Evolutionary conservation across 176 grass and related monocot species (phyloP).

Genomic region (Carex littledalei): DNA sequence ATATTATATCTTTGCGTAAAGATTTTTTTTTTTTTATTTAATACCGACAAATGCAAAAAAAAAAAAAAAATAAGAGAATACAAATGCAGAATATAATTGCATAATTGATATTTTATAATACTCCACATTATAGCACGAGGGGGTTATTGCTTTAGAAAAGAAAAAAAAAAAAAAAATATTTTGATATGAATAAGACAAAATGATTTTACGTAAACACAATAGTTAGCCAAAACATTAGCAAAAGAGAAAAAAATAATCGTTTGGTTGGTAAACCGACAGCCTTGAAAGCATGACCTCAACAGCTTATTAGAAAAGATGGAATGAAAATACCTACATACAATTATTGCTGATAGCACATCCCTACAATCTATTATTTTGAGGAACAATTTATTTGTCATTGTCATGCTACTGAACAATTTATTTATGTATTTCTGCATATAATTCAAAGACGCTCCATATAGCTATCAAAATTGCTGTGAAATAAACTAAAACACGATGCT

Average conservation of each 20-base stretch:
- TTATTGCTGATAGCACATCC: not conserved
- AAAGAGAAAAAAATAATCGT: not conserved
- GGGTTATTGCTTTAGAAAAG: too few relatives aligned
- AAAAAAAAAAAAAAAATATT: too few relatives aligned
- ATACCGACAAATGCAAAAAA: not conserved
- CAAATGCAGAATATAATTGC: too few relatives aligned
- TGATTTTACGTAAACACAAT: not conserved
- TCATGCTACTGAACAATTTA: not conserved
- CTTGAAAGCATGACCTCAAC: slow-evolving; percentile 23
- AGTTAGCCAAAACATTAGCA: not conserved
- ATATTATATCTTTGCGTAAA: too few relatives aligned
- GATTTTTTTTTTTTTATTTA: not conserved
- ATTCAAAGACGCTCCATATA: too few relatives aligned
- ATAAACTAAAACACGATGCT: too few relatives aligned
- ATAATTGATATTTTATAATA: too few relatives aligned
- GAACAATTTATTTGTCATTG: too few relatives aligned
- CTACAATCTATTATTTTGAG: not conserved
- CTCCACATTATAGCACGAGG: too few relatives aligned
- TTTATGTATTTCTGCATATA: not conserved
- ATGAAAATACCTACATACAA: not conserved
- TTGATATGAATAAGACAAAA: not conserved
- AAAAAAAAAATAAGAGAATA: too few relatives aligned
- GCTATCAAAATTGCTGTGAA: too few relatives aligned
- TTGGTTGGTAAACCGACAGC: slow-evolving; percentile 18
- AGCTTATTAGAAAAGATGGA: slow-evolving; percentile 3